A percentile compares a stretch with the other conserved stretches of the same genome.
Evolutionary conservation across 805 yeast species (phyloP).

Genomic region (Lachancea sp.): DNA sequence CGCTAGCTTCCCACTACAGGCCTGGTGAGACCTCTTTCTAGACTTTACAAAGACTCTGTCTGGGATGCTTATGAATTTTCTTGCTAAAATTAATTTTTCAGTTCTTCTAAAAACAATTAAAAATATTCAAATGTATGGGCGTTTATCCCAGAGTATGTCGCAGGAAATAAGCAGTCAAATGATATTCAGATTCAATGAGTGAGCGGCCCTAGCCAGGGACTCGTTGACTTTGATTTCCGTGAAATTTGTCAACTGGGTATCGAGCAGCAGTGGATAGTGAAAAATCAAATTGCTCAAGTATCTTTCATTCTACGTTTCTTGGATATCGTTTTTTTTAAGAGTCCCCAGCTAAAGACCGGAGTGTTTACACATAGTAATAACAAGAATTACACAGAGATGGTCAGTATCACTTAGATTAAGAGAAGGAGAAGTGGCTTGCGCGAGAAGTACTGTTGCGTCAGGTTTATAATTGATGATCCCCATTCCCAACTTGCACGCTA

Average conservation of each 20-base stretch:
- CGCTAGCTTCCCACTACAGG: background rate
- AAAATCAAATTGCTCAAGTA: background rate
- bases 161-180: no score
- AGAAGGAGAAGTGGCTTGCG: background rate
- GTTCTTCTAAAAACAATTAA: background rate
- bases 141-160: background rate
- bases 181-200: no score
- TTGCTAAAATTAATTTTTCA: background rate
- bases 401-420: conserved; percentile 47
- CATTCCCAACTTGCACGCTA: no score
- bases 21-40: background rate
- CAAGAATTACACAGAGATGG: conserved; percentile 89
- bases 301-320: background rate
- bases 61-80: no score
- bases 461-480: no score
- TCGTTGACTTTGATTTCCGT: no score
- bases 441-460: background rate
- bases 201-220: no score
- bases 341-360: conserved; percentile 72
- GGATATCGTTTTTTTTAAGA: background rate
- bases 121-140: background rate
- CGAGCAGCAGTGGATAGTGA: background rate
- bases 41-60: background rate
- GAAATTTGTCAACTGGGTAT: no score
- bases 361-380: conserved; percentile 45